These are phyloP conservation scores for Monosporascus sp. DNA, from an alignment of 2,329 filamentous ascomycete species.

Conservation along the genomic window DNA sequence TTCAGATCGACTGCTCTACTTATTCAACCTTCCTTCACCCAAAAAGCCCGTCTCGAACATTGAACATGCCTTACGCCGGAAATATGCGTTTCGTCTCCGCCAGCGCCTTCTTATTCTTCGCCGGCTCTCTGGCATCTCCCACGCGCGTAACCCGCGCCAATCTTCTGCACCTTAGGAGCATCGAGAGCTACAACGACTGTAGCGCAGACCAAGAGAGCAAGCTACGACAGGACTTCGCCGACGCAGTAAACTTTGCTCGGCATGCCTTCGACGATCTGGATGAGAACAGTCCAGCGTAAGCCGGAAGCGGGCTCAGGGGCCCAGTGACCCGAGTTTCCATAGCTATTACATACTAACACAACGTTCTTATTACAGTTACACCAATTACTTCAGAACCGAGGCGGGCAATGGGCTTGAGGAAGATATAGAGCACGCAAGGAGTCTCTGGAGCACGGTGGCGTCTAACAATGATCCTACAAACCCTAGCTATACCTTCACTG, in stretches of 20 bases:
- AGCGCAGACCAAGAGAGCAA: not conserved
- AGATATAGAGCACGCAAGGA: not conserved
- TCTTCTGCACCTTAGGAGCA: too few species aligned
- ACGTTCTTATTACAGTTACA: not conserved
- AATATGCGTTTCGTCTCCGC: too few species aligned
- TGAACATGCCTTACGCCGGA: too few species aligned
- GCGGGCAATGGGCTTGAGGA: not conserved
- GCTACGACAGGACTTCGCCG: slow-evolving; percentile 3
- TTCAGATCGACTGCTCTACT: too few species aligned
- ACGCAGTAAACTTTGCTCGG: slow-evolving; percentile 1
- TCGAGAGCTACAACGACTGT: not conserved
- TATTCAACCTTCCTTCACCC: too few species aligned
- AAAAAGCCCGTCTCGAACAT: too few species aligned
- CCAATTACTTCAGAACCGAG: slow-evolving; percentile 1
- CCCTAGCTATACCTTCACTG: slow-evolving; percentile 4
- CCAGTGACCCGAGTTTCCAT: too few species aligned
- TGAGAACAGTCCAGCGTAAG: slow-evolving; percentile 4
- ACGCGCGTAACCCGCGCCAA: too few species aligned
- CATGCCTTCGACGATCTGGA: slow-evolving; percentile 1
- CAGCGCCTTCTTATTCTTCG: too few species aligned
- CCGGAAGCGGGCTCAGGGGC: not conserved
- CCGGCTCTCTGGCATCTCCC: too few species aligned
- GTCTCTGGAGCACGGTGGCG: slow-evolving; percentile 1
- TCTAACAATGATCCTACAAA: not conserved
- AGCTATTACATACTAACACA: too few species aligned